phyloP scores from a whole-genome alignment of 768 basidiomycete species.

The Coprinellus micaceus region DNA sequence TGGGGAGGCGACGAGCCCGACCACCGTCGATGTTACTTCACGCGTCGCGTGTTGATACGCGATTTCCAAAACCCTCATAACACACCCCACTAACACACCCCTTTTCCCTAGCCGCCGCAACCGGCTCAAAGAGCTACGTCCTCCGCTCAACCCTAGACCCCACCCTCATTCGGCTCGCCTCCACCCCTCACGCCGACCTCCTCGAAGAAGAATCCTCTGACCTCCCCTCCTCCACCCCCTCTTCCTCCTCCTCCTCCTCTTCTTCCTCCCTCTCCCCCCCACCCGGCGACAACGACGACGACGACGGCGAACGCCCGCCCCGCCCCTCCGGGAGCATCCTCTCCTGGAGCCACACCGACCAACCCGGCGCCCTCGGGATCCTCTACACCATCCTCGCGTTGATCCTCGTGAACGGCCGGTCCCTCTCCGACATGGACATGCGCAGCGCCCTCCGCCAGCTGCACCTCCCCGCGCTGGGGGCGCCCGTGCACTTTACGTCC shows the following conservation, averaged over 20 bases:
- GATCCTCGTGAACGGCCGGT: constrained; percentile 76
- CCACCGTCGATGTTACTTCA: too few relatives aligned
- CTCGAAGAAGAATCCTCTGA: constrained; percentile 45
- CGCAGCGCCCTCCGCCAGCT: constrained; percentile 66
- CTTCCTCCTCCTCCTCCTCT: constrained; percentile 2
- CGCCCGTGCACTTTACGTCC: constrained; percentile 46
- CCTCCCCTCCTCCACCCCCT: constrained; percentile 22
- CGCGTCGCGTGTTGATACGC: too few relatives aligned
- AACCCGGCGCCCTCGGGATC: constrained; percentile 68
- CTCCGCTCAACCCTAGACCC: constrained; percentile 71
- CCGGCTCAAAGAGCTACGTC: constrained; percentile 77
- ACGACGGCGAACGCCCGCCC: constrained; percentile 35
- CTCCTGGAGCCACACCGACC: constrained; percentile 65
- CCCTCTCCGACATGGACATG: constrained; percentile 74
- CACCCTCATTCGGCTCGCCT: constrained; percentile 57
- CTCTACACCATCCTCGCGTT: constrained; percentile 79
- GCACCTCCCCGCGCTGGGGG: constrained; percentile 43
- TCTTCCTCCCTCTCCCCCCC: too few relatives aligned
- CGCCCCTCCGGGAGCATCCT: constrained; percentile 65
- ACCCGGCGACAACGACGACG: constrained; percentile 44
- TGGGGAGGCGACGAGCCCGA: background rate
- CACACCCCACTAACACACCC: background rate
- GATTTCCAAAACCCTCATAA: too few relatives aligned
- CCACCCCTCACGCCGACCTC: constrained; percentile 51
- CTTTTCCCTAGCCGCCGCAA: constrained; percentile 39